These are phyloP conservation scores for Apiospora saccharicola DNA, from an alignment of 2,329 filamentous ascomycete species.

Conservation along the genomic window DNA sequence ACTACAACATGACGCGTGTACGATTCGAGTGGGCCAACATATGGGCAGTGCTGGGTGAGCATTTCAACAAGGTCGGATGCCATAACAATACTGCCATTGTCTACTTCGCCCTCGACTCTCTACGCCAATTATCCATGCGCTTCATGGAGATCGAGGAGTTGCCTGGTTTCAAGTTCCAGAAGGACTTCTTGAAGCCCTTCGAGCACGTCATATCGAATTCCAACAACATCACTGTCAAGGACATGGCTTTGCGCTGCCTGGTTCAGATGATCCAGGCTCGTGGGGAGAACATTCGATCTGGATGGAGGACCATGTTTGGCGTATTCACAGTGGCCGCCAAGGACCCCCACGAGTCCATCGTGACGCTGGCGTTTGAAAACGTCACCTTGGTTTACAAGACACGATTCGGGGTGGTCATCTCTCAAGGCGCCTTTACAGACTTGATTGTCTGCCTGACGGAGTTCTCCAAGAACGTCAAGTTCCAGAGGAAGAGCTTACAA, in stretches of 20 bases:
- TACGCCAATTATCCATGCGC: slow-evolving; percentile 95
- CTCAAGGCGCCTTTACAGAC: slow-evolving; percentile 95
- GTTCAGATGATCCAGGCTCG: slow-evolving; percentile 99
- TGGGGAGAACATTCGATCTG: slow-evolving; percentile 95
- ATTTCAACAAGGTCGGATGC: slow-evolving; percentile 98
- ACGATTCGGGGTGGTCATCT: slow-evolving; percentile 93
- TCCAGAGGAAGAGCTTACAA: slow-evolving; percentile 97
- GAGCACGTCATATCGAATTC: slow-evolving; percentile 97
- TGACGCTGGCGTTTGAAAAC: slow-evolving; percentile 96
- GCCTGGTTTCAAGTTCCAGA: slow-evolving; percentile 99
- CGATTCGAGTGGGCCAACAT: slow-evolving; percentile 98
- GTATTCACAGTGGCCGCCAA: slow-evolving; percentile 95
- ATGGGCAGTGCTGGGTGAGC: slow-evolving; percentile 96
- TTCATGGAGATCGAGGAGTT: slow-evolving; percentile 99
- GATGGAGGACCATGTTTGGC: slow-evolving; percentile 99
- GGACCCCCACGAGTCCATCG: slow-evolving; percentile 93
- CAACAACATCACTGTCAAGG: slow-evolving; percentile 89
- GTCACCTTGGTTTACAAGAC: slow-evolving; percentile 95
- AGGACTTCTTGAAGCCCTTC: slow-evolving; percentile 98
- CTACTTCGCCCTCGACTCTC: slow-evolving; percentile 94
- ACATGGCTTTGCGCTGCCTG: slow-evolving; percentile 93
- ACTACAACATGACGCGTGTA: slow-evolving; percentile 99
- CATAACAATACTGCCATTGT: slow-evolving; percentile 97
- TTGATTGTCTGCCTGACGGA: slow-evolving; percentile 95
- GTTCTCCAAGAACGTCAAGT: slow-evolving; percentile 98